A percentile compares a stretch with the other conserved stretches of the same genome.
phyloP scores from a whole-genome alignment of 768 basidiomycete genomes.

The Sarcodon aspratus region DNA sequence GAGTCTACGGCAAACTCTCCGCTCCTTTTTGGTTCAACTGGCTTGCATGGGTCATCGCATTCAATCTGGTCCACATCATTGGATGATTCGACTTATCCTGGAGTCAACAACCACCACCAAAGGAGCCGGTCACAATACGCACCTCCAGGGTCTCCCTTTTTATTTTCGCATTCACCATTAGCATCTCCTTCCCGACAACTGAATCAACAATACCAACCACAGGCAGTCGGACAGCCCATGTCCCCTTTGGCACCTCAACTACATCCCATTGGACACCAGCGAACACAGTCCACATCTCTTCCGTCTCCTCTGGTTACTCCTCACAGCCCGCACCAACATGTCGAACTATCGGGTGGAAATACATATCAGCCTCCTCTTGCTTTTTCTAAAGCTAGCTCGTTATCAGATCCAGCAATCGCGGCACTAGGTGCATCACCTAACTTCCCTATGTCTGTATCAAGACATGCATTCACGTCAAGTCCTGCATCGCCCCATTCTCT shows the following conservation, averaged over 20 bases:
- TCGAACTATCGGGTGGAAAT: too few relatives aligned
- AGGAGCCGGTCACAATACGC: background rate
- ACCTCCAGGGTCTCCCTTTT: background rate
- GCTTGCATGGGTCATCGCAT: slow-evolving; percentile 29
- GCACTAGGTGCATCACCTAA: too few relatives aligned
- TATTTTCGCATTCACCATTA: background rate
- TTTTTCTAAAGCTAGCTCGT: too few relatives aligned
- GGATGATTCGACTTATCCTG: slow-evolving; percentile 24
- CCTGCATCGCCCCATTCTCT: too few relatives aligned
- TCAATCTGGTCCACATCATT: slow-evolving; percentile 61
- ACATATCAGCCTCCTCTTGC: too few relatives aligned
- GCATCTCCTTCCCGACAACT: background rate
- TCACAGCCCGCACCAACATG: too few relatives aligned
- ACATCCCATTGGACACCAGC: background rate
- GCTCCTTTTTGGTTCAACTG: slow-evolving; percentile 28
- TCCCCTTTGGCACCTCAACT: background rate
- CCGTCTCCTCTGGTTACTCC: too few relatives aligned
- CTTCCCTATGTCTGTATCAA: too few relatives aligned
- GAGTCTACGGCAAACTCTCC: slow-evolving; percentile 6
- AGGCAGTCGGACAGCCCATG: background rate
- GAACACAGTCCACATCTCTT: background rate
- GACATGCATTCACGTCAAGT: too few relatives aligned
- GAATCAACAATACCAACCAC: background rate
- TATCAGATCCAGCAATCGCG: too few relatives aligned
- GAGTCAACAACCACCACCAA: background rate